Percentiles rank a stretch among this genome's conserved stretches.
phyloP scores from a whole-genome alignment of 768 basidiomycete genomes.

The Cantharellus cinnabarinus region DNA sequence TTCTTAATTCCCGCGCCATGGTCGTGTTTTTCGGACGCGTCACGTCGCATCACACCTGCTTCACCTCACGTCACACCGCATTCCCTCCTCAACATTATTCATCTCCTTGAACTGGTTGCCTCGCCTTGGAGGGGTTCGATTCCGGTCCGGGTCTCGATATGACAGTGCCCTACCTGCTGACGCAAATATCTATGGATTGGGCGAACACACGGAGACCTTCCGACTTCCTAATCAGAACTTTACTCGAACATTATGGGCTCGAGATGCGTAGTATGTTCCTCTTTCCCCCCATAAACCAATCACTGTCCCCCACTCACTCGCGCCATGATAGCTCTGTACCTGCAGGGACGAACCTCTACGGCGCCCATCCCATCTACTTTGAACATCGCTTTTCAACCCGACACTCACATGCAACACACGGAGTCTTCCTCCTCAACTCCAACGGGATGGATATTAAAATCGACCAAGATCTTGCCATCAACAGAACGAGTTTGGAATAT shows the following conservation, averaged over 20 bases:
- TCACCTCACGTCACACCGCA: too few species aligned
- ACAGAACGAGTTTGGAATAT: slow-evolving; percentile 36
- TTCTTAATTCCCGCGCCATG: too few species aligned
- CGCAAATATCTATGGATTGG: slow-evolving; percentile 60
- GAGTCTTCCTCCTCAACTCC: slow-evolving; percentile 46
- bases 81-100: too few species aligned
- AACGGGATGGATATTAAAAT: slow-evolving; percentile 66
- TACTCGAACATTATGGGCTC: slow-evolving; percentile 38
- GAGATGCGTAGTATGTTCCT: slow-evolving; percentile 32
- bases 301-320: neutral
- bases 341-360: slow-evolving; percentile 41
- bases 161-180: slow-evolving; percentile 23
- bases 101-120: too few species aligned
- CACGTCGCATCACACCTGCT: too few species aligned
- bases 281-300: neutral
- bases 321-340: slow-evolving; percentile 19
- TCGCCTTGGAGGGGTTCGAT: too few species aligned
- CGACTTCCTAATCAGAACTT: slow-evolving; percentile 26
- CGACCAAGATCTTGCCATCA: slow-evolving; percentile 16
- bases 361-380: slow-evolving; percentile 52
- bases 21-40: too few species aligned
- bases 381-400: slow-evolving; percentile 33
- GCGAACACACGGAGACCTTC: slow-evolving; percentile 52
- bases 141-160: neutral
- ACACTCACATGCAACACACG: slow-evolving; percentile 31